These are phyloP conservation scores for Bruguiera parviflora DNA, from an alignment of 345 rosid genomes.

Conservation along the genomic window DNA sequence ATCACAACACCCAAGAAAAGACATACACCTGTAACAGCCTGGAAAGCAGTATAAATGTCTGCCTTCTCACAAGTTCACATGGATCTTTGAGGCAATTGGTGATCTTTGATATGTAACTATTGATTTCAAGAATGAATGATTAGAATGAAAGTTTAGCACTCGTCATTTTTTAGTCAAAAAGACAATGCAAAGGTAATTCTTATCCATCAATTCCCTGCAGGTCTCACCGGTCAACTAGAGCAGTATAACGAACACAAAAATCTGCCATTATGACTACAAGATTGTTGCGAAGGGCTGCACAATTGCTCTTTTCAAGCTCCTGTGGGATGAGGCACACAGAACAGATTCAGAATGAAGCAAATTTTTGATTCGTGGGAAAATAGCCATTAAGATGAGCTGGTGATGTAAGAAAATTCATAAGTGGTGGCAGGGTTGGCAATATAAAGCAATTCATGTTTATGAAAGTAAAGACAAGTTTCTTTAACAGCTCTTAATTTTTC, in stretches of 20 bases:
- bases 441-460: neutral
- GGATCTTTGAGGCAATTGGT: slow-evolving; percentile 81
- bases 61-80: slow-evolving; percentile 89
- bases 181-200: neutral
- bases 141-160: slow-evolving; percentile 16
- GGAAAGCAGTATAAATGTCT: slow-evolving; percentile 83
- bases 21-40: slow-evolving; percentile 78
- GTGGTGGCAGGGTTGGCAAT: neutral
- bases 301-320: slow-evolving; percentile 94
- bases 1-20: slow-evolving; percentile 12
- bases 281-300: slow-evolving; percentile 85
- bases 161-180: slow-evolving; percentile 5
- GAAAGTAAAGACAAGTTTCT: neutral
- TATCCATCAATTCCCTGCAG: slow-evolving; percentile 11
- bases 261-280: slow-evolving; percentile 85
- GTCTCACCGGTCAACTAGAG: slow-evolving; percentile 87
- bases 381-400: neutral
- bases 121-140: slow-evolving; percentile 23
- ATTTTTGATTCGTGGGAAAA: neutral
- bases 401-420: neutral
- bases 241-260: slow-evolving; percentile 89
- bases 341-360: neutral
- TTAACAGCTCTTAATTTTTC: slow-evolving; percentile 1
- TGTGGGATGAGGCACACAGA: slow-evolving; percentile 26
- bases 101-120: slow-evolving; percentile 83